A percentile compares a stretch with the other conserved stretches of the same genome.
Evolutionary conservation across 2,329 filamentous ascomycete genomes (phyloP).

Genomic region (Fonsecaea nubica): DNA sequence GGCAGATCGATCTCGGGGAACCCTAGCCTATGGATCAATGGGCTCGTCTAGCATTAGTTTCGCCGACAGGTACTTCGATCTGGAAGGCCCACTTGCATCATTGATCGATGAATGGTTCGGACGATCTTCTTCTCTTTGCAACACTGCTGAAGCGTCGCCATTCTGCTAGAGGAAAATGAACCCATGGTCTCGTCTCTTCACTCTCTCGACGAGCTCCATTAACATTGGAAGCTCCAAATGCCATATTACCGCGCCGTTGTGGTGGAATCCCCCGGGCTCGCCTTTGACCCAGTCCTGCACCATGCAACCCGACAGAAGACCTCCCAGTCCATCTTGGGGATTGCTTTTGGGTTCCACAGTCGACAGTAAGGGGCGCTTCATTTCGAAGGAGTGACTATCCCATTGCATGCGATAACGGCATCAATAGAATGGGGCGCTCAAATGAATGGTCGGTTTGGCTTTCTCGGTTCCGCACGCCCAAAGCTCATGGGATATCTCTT

Average conservation of each 20-base stretch:
- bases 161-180: neutral
- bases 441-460: neutral
- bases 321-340: neutral
- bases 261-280: neutral
- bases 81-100: neutral
- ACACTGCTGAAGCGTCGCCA: neutral
- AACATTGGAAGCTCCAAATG: neutral
- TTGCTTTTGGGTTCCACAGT: neutral
- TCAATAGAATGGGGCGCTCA: neutral
- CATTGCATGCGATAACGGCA: neutral
- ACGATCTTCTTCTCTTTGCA: neutral
- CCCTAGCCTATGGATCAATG: neutral
- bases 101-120: neutral
- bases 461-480: neutral
- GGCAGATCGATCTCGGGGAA: neutral
- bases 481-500: neutral
- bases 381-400: neutral
- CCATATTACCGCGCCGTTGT: neutral
- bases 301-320: neutral
- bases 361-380: neutral
- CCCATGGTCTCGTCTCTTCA: neutral
- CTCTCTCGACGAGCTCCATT: neutral
- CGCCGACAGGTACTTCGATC: neutral
- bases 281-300: conserved; percentile 6
- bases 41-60: neutral